Evolutionary conservation across 352 stramenopile species (phyloP).

Genomic region (Phytophthora meadii): DNA sequence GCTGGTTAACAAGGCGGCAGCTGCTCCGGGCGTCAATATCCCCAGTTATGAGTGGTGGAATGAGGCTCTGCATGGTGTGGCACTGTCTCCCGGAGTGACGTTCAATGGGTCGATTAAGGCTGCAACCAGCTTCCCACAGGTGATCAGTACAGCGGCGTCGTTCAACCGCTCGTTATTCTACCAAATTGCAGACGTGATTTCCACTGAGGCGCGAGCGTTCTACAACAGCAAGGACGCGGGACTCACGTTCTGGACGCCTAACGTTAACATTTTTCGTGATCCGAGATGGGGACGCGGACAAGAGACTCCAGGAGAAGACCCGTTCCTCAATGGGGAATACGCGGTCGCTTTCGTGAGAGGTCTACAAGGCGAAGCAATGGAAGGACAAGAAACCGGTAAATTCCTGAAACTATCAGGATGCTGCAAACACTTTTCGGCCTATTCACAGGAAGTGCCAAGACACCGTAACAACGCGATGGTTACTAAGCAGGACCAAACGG

Average conservation of each 20-base stretch:
- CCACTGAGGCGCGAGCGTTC: constrained; percentile 83
- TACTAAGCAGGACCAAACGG: constrained; percentile 83
- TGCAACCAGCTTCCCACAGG: constrained; percentile 92
- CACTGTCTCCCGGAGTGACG: constrained; percentile 65
- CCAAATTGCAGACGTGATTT: constrained; percentile 77
- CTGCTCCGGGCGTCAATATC: constrained; percentile 41
- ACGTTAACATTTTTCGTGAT: constrained; percentile 94
- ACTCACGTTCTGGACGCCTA: constrained; percentile 94
- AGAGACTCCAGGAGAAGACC: constrained; percentile 93
- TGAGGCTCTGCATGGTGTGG: constrained; percentile 90
- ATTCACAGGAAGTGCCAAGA: constrained; percentile 83
- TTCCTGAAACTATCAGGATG: constrained; percentile 86
- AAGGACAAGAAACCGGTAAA: constrained; percentile 21
- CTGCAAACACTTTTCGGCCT: constrained; percentile 94
- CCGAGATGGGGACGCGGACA: constrained; percentile 92
- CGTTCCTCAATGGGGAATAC: constrained; percentile 87
- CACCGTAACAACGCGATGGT: constrained; percentile 91
- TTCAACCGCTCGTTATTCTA: constrained; percentile 92
- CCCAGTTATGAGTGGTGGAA: constrained; percentile 90
- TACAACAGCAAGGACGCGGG: constrained; percentile 80
- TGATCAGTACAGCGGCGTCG: constrained; percentile 74
- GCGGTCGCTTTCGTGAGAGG: constrained; percentile 84
- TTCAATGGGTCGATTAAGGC: constrained; percentile 58
- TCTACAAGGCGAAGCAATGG: constrained; percentile 74
- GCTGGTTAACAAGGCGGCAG: constrained; percentile 66